Conservation (phyloP, 2,329 filamentous ascomycete genomes). For the Mollisiaceae sp. region DNA sequence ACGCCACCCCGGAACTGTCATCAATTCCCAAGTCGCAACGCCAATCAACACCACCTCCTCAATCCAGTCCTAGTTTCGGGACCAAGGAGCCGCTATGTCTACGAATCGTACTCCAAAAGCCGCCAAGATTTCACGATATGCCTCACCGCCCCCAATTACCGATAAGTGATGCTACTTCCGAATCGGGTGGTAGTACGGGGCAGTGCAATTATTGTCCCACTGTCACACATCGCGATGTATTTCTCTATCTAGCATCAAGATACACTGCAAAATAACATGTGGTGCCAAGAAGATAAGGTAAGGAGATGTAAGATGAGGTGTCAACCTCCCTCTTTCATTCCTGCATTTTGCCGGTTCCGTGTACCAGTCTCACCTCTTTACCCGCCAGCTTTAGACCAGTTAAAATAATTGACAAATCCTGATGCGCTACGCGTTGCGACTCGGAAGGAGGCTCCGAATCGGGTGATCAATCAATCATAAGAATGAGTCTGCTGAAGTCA, state of each 20-base stretch:
- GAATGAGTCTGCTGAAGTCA: no score
- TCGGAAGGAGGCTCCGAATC: background rate
- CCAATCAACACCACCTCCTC: no score
- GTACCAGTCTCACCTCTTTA: background rate
- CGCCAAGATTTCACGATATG: no score
- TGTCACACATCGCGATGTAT: background rate
- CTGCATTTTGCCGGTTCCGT: background rate
- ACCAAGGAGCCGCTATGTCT: no score
- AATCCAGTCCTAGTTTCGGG: no score
- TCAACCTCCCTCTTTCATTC: background rate
- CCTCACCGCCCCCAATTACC: no score
- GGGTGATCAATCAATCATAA: no score
- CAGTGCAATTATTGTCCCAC: background rate
- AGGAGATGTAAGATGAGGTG: background rate
- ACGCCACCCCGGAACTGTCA: background rate
- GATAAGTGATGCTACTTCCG: no score
- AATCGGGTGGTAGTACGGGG: no score
- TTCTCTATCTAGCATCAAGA: background rate
- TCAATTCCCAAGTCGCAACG: background rate
- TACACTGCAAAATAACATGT: background rate
- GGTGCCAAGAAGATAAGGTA: background rate
- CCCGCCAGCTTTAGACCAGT: background rate
- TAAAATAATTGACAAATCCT: background rate
- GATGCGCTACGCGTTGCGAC: background rate
- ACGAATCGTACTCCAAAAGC: no score